phyloP scores from a whole-genome alignment of 2,329 filamentous ascomycete genomes.

The Lomentospora prolificans region DNA sequence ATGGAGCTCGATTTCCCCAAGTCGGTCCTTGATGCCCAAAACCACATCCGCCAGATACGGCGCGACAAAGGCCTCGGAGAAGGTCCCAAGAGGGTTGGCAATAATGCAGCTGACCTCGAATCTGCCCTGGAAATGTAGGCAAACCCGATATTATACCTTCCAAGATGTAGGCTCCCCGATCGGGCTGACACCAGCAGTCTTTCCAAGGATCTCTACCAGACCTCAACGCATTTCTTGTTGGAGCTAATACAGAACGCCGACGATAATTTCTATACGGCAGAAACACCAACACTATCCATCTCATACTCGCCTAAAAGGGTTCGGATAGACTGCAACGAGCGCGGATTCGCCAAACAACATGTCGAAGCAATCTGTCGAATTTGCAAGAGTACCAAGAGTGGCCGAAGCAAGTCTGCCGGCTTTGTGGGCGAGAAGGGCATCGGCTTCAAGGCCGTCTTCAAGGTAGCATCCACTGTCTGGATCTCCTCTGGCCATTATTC shows the following conservation, averaged over 20 bases:
- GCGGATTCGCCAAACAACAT: constrained; percentile 19
- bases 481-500: constrained; percentile 19
- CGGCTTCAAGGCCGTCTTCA: constrained; percentile 26
- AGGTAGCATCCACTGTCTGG: constrained; percentile 19
- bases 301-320: constrained; percentile 11
- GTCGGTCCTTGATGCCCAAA: constrained; percentile 8
- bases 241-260: constrained; percentile 33
- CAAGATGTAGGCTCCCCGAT: too few species aligned
- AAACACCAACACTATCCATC: constrained; percentile 9
- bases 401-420: constrained; percentile 14
- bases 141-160: not conserved
- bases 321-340: constrained; percentile 25
- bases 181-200: constrained; percentile 11
- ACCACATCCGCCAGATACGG: constrained; percentile 10
- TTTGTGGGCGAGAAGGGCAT: constrained; percentile 26
- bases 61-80: constrained; percentile 10
- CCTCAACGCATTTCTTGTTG: constrained; percentile 25
- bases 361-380: constrained; percentile 24
- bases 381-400: constrained; percentile 21
- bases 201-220: constrained; percentile 22
- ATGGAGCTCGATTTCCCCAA: constrained; percentile 9
- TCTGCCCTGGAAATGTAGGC: constrained; percentile 8
- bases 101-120: constrained; percentile 9
- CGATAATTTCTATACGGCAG: constrained; percentile 23
- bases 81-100: constrained; percentile 3